Conservation (phyloP, 2,329 filamentous ascomycete genomes). For the Microthyrium microscopicum region DNA sequence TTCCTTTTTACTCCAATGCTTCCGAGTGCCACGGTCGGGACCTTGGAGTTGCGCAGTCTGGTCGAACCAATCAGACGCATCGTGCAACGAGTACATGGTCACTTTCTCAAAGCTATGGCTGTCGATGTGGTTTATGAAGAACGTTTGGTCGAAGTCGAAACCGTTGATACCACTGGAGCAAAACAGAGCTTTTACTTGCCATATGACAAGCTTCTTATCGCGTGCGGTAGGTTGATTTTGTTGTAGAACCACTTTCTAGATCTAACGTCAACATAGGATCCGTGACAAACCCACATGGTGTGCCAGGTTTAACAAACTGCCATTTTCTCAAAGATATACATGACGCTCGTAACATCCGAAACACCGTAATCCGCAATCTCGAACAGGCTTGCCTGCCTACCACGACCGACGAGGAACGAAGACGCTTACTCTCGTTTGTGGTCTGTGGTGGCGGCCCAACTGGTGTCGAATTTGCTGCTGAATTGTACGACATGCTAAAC, state of each 20-base stretch:
- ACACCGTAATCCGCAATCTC: constrained; percentile 74
- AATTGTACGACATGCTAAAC: constrained; percentile 89
- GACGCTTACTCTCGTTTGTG: constrained; percentile 83
- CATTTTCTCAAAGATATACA: constrained; percentile 91
- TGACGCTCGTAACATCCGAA: constrained; percentile 79
- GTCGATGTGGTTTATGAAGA: constrained; percentile 83
- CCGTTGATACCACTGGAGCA: constrained; percentile 53
- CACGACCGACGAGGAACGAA: constrained; percentile 73
- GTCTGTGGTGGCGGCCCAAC: constrained; percentile 89
- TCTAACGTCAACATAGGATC: constrained; percentile 36
- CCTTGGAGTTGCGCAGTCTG: constrained; percentile 74
- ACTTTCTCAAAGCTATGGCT: constrained; percentile 77
- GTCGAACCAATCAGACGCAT: constrained; percentile 88
- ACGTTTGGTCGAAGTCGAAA: constrained; percentile 76
- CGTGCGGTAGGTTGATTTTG: constrained; percentile 41
- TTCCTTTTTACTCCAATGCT: constrained; percentile 98
- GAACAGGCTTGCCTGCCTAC: constrained; percentile 88
- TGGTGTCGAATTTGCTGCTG: constrained; percentile 92
- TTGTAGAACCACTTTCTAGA: too few relatives aligned
- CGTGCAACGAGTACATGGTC: constrained; percentile 58
- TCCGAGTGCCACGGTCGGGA: constrained; percentile 90
- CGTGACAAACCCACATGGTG: constrained; percentile 84
- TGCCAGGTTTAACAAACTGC: constrained; percentile 85
- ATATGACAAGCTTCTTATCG: constrained; percentile 91
- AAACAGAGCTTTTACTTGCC: constrained; percentile 78